Evolutionary conservation across 139 green algal species (phyloP).

Genomic region (Chlamydomonas sphaeroides): DNA sequence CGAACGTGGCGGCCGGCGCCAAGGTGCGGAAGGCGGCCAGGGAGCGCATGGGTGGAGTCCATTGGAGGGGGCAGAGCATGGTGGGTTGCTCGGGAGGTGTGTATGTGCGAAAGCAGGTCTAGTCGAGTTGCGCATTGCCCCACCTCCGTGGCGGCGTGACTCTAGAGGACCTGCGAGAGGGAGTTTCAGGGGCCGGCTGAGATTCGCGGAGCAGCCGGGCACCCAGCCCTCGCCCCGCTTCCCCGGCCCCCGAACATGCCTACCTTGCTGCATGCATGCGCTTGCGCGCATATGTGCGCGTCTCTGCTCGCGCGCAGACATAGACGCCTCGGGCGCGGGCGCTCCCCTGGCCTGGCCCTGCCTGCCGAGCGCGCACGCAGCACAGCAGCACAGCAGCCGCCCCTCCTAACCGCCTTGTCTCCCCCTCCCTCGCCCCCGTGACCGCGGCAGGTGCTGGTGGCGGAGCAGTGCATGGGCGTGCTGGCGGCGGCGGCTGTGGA

Average conservation of each 20-base stretch:
- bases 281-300: too few species aligned
- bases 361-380: too few species aligned
- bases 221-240: background rate
- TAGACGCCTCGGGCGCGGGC: too few species aligned
- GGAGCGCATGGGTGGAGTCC: background rate
- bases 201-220: too few species aligned
- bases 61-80: background rate
- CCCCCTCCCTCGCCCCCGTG: background rate
- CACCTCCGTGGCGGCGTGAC: conserved; percentile 7
- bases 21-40: conserved; percentile 26
- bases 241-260: conserved; percentile 28
- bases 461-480: conserved; percentile 78
- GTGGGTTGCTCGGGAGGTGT: background rate
- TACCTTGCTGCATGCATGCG: too few species aligned
- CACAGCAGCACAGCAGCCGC: too few species aligned
- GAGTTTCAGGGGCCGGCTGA: conserved; percentile 24
- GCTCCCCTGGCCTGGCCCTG: too few species aligned
- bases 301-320: too few species aligned
- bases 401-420: too few species aligned
- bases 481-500: conserved; percentile 79
- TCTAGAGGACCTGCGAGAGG: conserved; percentile 42
- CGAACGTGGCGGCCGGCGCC: conserved; percentile 75
- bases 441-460: conserved; percentile 78
- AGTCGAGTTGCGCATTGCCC: conserved; percentile 32
- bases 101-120: conserved; percentile 2